Evolutionary conservation across 2,329 filamentous ascomycete species (phyloP), one percentile per base, ranked within the genome.

Genomic region (Pestalotiopsis sp.): DNA sequence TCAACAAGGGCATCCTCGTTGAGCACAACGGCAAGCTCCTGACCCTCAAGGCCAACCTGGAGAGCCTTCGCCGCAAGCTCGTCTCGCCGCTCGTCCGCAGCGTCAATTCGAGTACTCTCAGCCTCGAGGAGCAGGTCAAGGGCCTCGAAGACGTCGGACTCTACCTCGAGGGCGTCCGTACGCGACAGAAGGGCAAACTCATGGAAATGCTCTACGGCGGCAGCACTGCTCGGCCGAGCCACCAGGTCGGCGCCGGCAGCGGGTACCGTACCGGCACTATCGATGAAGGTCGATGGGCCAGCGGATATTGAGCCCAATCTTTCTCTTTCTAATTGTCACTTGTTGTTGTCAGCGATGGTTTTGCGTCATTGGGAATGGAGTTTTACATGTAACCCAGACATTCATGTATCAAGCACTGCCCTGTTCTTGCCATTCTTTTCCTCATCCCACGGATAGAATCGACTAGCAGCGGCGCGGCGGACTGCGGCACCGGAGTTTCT

Each of bases 1-100:
- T 90, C 70, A 97, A 98, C 83, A 98, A 98, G 81, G 89, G 90
- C 71, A 87, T 97, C 45, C 87, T 98, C 9, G 90, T 96, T 72
- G 92, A 94, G 75, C 95, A 98, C 80, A 96, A 97, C 75, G 90
- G 92, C 70, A 92, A 93, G 71, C 87, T 98, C 52, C 85, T 96
- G 67, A 92, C 92, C 2, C 86, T 98, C 56, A 96, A 97, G 78
- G 91, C 93, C 12, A 95, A 93, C 73, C 87, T 98, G 17, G 95
- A 98, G 82, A 91, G 87, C n/a, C 84, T 97, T 61, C 86, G 95
- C 45, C 87, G 92, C 71, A 96, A 95, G 78, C 86, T 98, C 20
- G 92, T 97, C 56, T 93, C 90, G 66, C 95, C 95, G 17, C 86
- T 98, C 3, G 92, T 98, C 23, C 85, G 93, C 59, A 89, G 90